Base-by-base conservation (phyloP, 2,329 filamentous ascomycete species). In the Chaetomiaceae sp. region DNA sequence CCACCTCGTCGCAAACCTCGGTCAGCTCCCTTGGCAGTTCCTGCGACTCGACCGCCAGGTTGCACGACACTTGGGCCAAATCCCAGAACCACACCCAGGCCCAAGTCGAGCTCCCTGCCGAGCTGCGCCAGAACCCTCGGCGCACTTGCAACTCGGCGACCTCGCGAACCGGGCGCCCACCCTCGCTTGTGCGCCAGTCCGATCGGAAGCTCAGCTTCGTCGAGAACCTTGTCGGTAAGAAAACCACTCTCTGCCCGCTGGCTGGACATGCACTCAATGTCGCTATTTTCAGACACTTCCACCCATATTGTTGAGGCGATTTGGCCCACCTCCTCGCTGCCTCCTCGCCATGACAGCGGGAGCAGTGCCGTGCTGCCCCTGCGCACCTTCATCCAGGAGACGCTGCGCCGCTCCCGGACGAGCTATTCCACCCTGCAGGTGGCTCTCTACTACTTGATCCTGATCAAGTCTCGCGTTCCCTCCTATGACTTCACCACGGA, bases 391-490 rank as follows among this genome's bases (percentile, higher is more conserved):
- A 97, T 99, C 65, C 91, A 97, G 72, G 94, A 97, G 78, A 97
- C 94, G 19, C 79, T 99, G 61, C 88, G 91, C 63, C 85, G 94
- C 64, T 99, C 94, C 56, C 86, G 92, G 65, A 96, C 94, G 39
- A 96, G 91, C 75, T 99, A 96, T 75, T 97, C 92, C 55, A 99
- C 94, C 27, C 77, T 99, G 51, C 94, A 97, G 73, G 94, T 99
- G 56, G 92, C 94, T 23, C 78, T 99, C 58, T 99, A 96, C 71
- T 99, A 99, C 69, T 75, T 99, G 66, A 86, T 99, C 66, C 80
- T 97, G 63, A 91, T 99, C 71, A 95, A 95, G 75, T 83, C 89
- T 20, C 89, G 91, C 71, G 84, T 99, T 49, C 91, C 91, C 14
- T 84, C 81, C 60, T 81, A 83, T 63, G 88, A 95, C 70, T 91